Conservation (phyloP, 2,329 filamentous ascomycete species). For the Fusarium dlaminii region DNA sequence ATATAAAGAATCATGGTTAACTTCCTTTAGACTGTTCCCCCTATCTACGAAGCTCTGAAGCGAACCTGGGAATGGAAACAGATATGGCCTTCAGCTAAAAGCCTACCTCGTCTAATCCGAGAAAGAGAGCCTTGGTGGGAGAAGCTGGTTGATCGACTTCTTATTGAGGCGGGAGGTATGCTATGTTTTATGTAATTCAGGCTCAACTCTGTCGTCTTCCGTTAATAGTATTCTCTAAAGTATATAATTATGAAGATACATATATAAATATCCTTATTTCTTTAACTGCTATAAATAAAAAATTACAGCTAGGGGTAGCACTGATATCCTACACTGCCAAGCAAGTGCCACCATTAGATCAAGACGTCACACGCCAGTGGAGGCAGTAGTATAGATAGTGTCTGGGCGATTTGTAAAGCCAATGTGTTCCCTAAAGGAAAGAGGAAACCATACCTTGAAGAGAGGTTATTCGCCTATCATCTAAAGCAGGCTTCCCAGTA, state of each 20-base stretch:
- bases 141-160: background rate
- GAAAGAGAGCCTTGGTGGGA: slow-evolving; percentile 5
- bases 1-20: background rate
- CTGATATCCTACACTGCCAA: background rate
- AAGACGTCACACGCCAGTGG: background rate
- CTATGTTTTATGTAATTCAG: background rate
- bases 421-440: background rate
- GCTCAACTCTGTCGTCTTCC: background rate
- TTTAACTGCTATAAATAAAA: background rate
- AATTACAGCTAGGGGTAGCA: background rate
- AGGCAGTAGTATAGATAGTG: background rate
- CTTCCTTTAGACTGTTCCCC: background rate
- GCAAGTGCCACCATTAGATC: background rate
- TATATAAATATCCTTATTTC: background rate
- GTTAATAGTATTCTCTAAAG: background rate
- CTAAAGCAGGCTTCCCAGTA: background rate
- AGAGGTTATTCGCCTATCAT: background rate
- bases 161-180: background rate
- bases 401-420: background rate
- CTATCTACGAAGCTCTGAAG: background rate
- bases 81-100: slow-evolving; percentile 1
- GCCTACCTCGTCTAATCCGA: background rate
- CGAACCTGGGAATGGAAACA: background rate
- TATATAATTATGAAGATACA: background rate
- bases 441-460: background rate